Base-by-base conservation (phyloP, 1,284 basidiomycete genomes). In the Coniferiporia sulphurascens region DNA sequence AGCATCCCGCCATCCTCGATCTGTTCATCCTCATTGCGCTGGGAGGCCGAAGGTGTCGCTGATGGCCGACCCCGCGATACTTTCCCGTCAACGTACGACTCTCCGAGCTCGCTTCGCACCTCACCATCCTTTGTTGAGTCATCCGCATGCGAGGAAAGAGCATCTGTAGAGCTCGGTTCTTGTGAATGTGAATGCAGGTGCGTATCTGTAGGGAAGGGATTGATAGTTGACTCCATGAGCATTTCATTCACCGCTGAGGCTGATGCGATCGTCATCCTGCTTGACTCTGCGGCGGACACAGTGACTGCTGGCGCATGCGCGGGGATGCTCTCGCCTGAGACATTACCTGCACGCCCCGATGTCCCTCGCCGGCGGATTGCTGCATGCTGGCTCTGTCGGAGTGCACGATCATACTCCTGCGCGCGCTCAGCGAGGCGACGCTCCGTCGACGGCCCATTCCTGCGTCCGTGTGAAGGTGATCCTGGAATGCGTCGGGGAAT, bases 371-470 rank as follows among this genome's bases (percentile, higher is more conserved):
- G 74, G 46, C 72, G 68, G 57, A 72, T 64, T 13, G 82, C 83
- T 34, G 75, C 76, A 63, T 76, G 75, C 68, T 87, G 85, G 62
- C 87, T 90, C 67, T 87, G 85, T 57, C 78, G 77, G 54, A 92
- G 74, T 34, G 88, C 87, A 22, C 83, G 81, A 65, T 91, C 89
- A 70, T 91, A 90, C 66, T 86, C 83, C 59, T 84, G 79, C 9
- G 83, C 80, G 56, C 80, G 81, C 58, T 86, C 86, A 9, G 74
- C 73, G 36, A 79, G 70, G 48, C 78, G 76, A 3, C 65, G 60
- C 35, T 66, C 61, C 61, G 63, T 58, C 57, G 68, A 60, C 12
- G 55, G n/a, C 17, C 51, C 35, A 38, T 57, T 51, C 36, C 22
- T 35, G 22, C 46, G 36, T 52, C 57, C 54, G 48, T 55, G 65